A percentile compares a stretch with the other conserved stretches of the same genome.
These are phyloP conservation scores for Chara braunii DNA, from an alignment of 139 green algal genomes.

Conservation along the genomic window DNA sequence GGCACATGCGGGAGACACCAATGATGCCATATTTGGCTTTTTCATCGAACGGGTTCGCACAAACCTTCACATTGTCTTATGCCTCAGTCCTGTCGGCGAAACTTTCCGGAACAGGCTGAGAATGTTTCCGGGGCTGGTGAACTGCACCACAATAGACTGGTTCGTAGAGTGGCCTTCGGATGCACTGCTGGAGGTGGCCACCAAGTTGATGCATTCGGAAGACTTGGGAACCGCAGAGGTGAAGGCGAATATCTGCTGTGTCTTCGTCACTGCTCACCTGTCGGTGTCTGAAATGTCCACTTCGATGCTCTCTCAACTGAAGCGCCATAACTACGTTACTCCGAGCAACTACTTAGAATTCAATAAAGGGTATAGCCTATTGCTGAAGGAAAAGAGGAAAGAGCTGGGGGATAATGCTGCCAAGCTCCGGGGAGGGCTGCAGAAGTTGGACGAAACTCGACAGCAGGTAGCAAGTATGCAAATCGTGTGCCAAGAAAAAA, in stretches of 20 bases:
- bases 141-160: slow-evolving; percentile 81
- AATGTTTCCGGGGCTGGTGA: slow-evolving; percentile 73
- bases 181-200: slow-evolving; percentile 61
- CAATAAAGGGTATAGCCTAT: slow-evolving; percentile 44
- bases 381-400: slow-evolving; percentile 62
- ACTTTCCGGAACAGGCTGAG: slow-evolving; percentile 66
- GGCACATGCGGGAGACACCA: slow-evolving; percentile 47
- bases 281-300: slow-evolving; percentile 48
- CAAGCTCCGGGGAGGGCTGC: slow-evolving; percentile 64
- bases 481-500: slow-evolving; percentile 66
- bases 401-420: slow-evolving; percentile 57
- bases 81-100: slow-evolving; percentile 64
- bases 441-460: slow-evolving; percentile 69
- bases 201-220: slow-evolving; percentile 39
- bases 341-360: slow-evolving; percentile 75
- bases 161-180: slow-evolving; percentile 74
- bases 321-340: slow-evolving; percentile 70
- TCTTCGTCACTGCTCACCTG: slow-evolving; percentile 63
- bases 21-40: slow-evolving; percentile 62
- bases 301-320: slow-evolving; percentile 53
- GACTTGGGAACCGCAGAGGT: slow-evolving; percentile 51
- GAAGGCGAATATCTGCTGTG: slow-evolving; percentile 58
- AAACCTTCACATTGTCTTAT: slow-evolving; percentile 73
- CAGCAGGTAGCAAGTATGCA: slow-evolving; percentile 65
- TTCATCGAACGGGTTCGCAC: slow-evolving; percentile 66